Evolutionary conservation across 257 asterid genomes (phyloP).

Genomic region (Eustoma russellianum): DNA sequence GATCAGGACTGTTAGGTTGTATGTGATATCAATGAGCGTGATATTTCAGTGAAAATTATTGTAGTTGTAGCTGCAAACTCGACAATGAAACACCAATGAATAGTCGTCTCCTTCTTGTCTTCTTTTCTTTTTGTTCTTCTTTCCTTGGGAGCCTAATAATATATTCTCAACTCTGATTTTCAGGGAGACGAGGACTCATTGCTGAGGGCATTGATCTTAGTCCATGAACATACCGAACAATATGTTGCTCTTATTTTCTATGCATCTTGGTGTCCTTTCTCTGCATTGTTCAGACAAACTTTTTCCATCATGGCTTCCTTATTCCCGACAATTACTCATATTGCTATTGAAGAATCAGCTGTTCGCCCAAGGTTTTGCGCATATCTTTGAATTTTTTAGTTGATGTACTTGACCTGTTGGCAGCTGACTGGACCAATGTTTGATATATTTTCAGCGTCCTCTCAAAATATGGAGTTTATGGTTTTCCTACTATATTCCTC

Average conservation of each 20-base stretch:
- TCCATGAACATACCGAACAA: conserved; percentile 53
- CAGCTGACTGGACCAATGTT: conserved; percentile 14
- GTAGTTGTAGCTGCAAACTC: neutral
- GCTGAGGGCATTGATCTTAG: conserved; percentile 67
- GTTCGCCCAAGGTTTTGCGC: conserved; percentile 81
- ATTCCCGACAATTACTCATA: conserved; percentile 85
- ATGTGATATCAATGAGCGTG: too few species aligned
- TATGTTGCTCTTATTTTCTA: conserved; percentile 82
- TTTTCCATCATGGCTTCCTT: conserved; percentile 63
- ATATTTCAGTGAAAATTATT: neutral
- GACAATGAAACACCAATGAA: too few species aligned
- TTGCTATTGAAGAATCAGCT: conserved; percentile 82
- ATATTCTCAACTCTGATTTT: conserved; percentile 21
- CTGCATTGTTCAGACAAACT: conserved; percentile 50
- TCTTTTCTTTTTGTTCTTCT: neutral
- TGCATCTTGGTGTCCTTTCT: conserved; percentile 98
- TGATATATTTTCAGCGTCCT: conserved; percentile 54
- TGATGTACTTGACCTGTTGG: conserved; percentile 10
- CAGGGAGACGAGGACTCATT: conserved; percentile 74
- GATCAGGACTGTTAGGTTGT: too few species aligned
- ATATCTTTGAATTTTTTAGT: conserved; percentile 5
- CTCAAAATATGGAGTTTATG: conserved; percentile 91
- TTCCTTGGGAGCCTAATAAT: conserved; percentile 10
- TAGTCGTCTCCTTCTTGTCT: too few species aligned
- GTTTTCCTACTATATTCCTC: conserved; percentile 80